These are phyloP conservation scores for Aciculosporium take DNA, from an alignment of 2,329 filamentous ascomycete genomes.

Conservation along the genomic window DNA sequence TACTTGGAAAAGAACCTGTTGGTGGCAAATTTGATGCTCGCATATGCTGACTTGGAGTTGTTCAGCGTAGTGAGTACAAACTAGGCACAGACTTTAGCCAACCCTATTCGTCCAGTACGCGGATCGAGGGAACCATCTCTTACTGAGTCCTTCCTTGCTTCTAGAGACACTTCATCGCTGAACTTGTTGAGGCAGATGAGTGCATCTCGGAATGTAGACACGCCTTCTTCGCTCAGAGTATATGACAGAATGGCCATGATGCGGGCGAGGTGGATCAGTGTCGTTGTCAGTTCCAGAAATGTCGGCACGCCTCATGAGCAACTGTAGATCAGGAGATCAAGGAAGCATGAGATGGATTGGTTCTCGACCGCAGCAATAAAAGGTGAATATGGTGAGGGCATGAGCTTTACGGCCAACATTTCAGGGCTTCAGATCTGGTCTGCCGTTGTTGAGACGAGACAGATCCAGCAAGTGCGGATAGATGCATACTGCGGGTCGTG, in stretches of 20 bases:
- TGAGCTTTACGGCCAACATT: neutral
- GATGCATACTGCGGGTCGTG: constrained; percentile 3
- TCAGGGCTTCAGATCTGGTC: neutral
- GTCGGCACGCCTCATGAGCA: neutral
- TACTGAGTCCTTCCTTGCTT: constrained; percentile 55
- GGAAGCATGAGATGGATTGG: neutral
- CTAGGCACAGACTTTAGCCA: constrained; percentile 23
- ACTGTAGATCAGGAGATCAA: neutral
- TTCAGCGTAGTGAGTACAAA: constrained; percentile 63
- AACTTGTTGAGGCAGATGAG: constrained; percentile 66
- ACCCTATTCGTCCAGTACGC: neutral
- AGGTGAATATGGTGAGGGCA: neutral
- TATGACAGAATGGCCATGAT: constrained; percentile 54
- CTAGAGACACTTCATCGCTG: constrained; percentile 63
- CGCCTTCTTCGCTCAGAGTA: constrained; percentile 58
- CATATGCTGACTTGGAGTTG: constrained; percentile 67
- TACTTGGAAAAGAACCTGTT: constrained; percentile 61
- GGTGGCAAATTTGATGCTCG: constrained; percentile 53
- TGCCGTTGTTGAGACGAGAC: neutral
- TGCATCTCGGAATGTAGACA: constrained; percentile 55
- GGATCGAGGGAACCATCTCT: neutral
- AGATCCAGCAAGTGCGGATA: neutral
- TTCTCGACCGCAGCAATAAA: neutral
- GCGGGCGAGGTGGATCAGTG: no score
- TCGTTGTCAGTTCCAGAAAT: neutral